These are phyloP conservation scores for Bauhinia variegata DNA, from an alignment of 306 rosid genomes.

Conservation along the genomic window DNA sequence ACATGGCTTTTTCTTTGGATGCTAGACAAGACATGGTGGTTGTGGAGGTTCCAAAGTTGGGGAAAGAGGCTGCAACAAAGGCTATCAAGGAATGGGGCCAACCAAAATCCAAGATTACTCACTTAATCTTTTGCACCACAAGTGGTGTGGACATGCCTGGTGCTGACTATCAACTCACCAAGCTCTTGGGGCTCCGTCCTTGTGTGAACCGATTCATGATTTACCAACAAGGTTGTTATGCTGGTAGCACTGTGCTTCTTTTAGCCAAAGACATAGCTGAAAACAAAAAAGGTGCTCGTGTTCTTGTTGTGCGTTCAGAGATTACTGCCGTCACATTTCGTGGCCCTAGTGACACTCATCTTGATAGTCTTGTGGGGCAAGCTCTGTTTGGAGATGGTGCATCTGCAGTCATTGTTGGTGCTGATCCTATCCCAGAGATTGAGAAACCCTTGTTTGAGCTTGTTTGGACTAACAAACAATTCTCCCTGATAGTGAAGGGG, in stretches of 20 bases:
- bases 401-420: slow-evolving; percentile 37
- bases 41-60: slow-evolving; percentile 37
- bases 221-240: slow-evolving; percentile 34
- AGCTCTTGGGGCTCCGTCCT: slow-evolving; percentile 53
- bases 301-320: no score
- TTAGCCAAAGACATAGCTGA: no score
- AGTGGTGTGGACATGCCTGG: slow-evolving; percentile 59
- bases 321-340: no score
- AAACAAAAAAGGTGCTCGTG: no score
- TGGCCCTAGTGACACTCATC: no score
- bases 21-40: no score
- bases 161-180: slow-evolving; percentile 51
- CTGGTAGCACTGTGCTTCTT: no score
- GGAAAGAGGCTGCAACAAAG: slow-evolving; percentile 50
- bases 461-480: slow-evolving; percentile 26
- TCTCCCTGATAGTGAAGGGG: no score
- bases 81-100: slow-evolving; percentile 29
- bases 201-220: slow-evolving; percentile 57
- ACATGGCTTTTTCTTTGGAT: no score
- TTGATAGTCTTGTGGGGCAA: no score
- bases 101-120: no score
- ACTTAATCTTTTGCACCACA: slow-evolving; percentile 24
- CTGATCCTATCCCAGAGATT: slow-evolving; percentile 38
- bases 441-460: slow-evolving; percentile 49
- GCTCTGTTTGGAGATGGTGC: no score